phyloP scores from a whole-genome alignment of 1,139 yeast genomes.

The Candida frijolesensis region DNA sequence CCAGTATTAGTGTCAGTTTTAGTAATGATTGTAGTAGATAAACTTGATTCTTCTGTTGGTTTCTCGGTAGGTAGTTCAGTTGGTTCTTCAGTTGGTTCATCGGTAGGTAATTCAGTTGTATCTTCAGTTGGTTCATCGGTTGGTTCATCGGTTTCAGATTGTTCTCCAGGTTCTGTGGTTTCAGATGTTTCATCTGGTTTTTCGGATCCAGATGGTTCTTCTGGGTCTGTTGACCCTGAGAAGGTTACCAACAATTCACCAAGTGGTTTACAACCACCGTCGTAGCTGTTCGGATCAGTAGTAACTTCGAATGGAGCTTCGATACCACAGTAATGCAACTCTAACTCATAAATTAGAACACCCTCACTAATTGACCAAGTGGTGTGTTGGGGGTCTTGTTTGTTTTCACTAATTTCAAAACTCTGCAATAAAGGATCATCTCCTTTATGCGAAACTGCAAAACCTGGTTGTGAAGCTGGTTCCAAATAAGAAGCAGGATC shows the following conservation, averaged over 20 bases:
- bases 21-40: neutral
- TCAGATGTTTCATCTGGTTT: neutral
- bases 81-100: constrained; percentile 4
- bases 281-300: neutral
- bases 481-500: neutral
- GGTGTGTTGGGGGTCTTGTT: neutral
- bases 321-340: neutral
- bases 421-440: neutral
- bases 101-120: neutral
- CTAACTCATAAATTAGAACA: neutral
- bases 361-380: neutral
- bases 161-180: constrained; percentile 6
- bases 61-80: too few relatives aligned
- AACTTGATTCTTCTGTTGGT: constrained; percentile 1
- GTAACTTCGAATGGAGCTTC: neutral
- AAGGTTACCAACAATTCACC: neutral
- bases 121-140: constrained; percentile 7
- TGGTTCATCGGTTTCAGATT: constrained; percentile 5
- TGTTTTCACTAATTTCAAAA: neutral
- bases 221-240: constrained; percentile 4
- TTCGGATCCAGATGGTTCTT: constrained; percentile 6
- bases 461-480: neutral
- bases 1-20: too few relatives aligned
- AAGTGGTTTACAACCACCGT: neutral
- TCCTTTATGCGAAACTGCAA: neutral